These are phyloP conservation scores for Halenospora varia DNA, from an alignment of 495 filamentous ascomycete genomes.

Conservation along the genomic window DNA sequence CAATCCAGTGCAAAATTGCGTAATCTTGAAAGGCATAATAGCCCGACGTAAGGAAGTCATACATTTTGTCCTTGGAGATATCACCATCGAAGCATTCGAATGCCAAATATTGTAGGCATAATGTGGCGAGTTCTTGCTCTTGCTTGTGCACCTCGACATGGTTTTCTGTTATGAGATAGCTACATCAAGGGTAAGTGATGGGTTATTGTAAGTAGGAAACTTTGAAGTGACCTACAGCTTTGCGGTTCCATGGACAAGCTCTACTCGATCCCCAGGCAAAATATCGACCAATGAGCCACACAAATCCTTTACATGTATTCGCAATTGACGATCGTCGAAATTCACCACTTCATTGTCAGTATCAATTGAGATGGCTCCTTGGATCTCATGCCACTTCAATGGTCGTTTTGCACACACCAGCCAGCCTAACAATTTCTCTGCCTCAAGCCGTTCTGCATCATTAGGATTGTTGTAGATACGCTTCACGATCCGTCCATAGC, in stretches of 20 bases:
- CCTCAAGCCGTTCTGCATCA: slow-evolving; percentile 23
- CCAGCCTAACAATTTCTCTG: slow-evolving; percentile 37
- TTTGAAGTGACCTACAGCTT: slow-evolving; percentile 35
- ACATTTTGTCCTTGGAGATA: slow-evolving; percentile 13
- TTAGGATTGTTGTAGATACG: slow-evolving; percentile 26
- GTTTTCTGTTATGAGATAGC: slow-evolving; percentile 17
- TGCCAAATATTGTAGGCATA: slow-evolving; percentile 30
- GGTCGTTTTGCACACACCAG: slow-evolving; percentile 39
- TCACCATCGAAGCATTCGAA: slow-evolving; percentile 27
- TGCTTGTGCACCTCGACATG: slow-evolving; percentile 19
- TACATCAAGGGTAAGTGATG: too few species aligned
- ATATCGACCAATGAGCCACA: slow-evolving; percentile 42
- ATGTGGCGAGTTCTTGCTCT: slow-evolving; percentile 28
- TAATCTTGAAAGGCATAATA: slow-evolving; percentile 36
- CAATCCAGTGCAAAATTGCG: slow-evolving; percentile 34
- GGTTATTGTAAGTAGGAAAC: too few species aligned
- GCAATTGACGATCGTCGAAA: slow-evolving; percentile 26
- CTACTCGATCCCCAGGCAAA: slow-evolving; percentile 28
- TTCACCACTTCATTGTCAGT: slow-evolving; percentile 18
- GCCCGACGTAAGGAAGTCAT: slow-evolving; percentile 20
- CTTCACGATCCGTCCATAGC: slow-evolving; percentile 37
- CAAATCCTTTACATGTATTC: slow-evolving; percentile 32
- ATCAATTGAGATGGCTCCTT: slow-evolving; percentile 37
- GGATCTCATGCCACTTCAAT: slow-evolving; percentile 43
- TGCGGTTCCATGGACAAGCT: slow-evolving; percentile 41